These are phyloP conservation scores for Fusarium goolgardi DNA, from an alignment of 2,329 filamentous ascomycete species.

Conservation along the genomic window DNA sequence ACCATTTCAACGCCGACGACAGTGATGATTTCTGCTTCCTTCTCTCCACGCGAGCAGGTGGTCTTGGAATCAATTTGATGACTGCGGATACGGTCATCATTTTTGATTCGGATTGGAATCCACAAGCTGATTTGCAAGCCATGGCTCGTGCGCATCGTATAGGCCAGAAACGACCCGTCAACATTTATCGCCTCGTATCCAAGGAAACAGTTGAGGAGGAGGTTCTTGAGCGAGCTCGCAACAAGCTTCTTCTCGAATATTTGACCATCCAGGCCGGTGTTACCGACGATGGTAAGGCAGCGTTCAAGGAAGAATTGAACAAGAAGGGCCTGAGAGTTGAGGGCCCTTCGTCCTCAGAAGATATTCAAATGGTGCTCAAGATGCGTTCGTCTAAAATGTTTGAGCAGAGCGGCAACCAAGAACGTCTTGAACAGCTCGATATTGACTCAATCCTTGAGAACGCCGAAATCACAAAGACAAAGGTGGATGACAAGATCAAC, in stretches of 20 bases:
- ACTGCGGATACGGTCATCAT: conserved; percentile 98
- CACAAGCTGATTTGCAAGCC: conserved; percentile 95
- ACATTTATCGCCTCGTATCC: conserved; percentile 94
- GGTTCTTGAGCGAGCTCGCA: conserved; percentile 92
- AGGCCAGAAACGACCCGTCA: conserved; percentile 94
- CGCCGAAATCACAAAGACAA: conserved; percentile 95
- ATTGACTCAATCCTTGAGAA: conserved; percentile 98
- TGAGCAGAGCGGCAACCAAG: conserved; percentile 95
- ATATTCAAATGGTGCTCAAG: conserved; percentile 96
- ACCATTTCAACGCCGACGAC: conserved; percentile 97
- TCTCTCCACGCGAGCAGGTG: conserved; percentile 93
- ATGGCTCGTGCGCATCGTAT: conserved; percentile 99
- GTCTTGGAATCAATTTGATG: conserved; percentile 99
- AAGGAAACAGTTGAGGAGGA: conserved; percentile 99
- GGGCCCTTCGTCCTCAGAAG: conserved; percentile 90
- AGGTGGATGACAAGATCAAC: conserved; percentile 90
- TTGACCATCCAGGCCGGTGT: conserved; percentile 97
- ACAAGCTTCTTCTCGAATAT: conserved; percentile 97
- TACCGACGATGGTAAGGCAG: conserved; percentile 92
- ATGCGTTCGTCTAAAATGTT: conserved; percentile 99
- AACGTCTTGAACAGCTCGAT: conserved; percentile 95
- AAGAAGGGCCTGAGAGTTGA: conserved; percentile 79
- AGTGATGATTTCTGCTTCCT: conserved; percentile 98
- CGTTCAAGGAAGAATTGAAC: conserved; percentile 77
- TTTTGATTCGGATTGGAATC: conserved; percentile 99